Evolutionary conservation across 2,329 filamentous ascomycete genomes (phyloP), one percentile per base, ranked within the genome.

Genomic region (Sporothrix humicola): DNA sequence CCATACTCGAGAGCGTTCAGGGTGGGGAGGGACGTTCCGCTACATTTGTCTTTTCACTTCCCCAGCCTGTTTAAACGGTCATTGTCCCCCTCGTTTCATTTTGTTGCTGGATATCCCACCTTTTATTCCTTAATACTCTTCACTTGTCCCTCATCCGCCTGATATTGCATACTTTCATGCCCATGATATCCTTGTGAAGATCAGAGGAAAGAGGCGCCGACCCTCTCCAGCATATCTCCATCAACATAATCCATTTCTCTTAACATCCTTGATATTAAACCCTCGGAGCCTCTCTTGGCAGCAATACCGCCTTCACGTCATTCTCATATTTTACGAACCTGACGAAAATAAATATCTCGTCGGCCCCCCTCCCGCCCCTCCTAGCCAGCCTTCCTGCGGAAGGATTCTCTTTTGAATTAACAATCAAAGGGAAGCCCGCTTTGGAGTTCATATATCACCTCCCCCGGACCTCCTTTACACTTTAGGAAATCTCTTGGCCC

Each of bases 161-260:
- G 20, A 31, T 31, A 50, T 66, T 66, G 63, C 63, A 66, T 66
- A 66, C 63, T 5, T 66, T 66, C 10, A 46, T 65, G 59, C 59
- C 9, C 13, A 23, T 20, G 17, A 3, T 17, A 63, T 12, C 31
- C 59, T 42, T 65, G 59, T 65, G 59, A 65, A 8, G 37, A 65
- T 65, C 37, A 23, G n/a, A 23, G 17, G 23, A 3, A 20, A 65
- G n/a, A 46, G 20, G 37, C 37, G 10, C 59, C 37, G 17, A 63
- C 12, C n/a, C 44, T 50, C 23, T 10, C 12, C 13, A 9, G 17
- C 20, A n/a, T 13, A 48, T 10, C 63, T 9, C 15, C 42, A 66
- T 9, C 15, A n/a, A 66, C 20, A 12, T 20, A 6, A 17, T 42
- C 44, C 46, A 52, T 6, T n/a, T 4, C 23, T 10, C 15, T 63